Evolutionary conservation across 2,329 filamentous ascomycete species (phyloP).

Genomic region (Cordyceps javanica): DNA sequence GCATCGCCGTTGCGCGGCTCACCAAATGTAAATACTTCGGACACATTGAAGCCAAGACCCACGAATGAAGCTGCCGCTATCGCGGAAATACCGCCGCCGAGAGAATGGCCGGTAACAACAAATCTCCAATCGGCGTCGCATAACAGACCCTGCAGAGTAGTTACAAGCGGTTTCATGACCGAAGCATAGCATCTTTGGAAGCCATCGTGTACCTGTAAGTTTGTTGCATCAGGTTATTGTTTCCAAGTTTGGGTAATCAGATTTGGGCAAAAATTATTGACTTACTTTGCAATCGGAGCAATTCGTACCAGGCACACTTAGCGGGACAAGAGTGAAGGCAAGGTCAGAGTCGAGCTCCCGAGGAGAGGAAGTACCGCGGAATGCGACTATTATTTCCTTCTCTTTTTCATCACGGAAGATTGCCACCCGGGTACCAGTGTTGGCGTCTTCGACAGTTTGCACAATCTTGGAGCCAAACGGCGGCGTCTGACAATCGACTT

Average conservation of each 20-base stretch:
- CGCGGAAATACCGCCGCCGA: slow-evolving; percentile 1
- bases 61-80: background rate
- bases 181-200: slow-evolving; percentile 3
- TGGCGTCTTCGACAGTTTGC: slow-evolving; percentile 28
- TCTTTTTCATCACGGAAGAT: slow-evolving; percentile 8
- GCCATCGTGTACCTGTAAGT: background rate
- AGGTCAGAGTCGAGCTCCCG: slow-evolving; percentile 5
- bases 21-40: slow-evolving; percentile 1
- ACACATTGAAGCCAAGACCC: background rate
- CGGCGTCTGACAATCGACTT: slow-evolving; percentile 36
- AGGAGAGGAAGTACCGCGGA: slow-evolving; percentile 40
- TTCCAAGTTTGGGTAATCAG: too few species aligned
- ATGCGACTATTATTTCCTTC: slow-evolving; percentile 46
- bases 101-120: slow-evolving; percentile 7
- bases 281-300: slow-evolving; percentile 8
- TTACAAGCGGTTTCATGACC: background rate
- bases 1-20: slow-evolving; percentile 9
- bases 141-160: background rate
- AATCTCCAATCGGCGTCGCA: slow-evolving; percentile 1
- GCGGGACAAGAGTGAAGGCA: background rate
- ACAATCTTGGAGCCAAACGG: slow-evolving; percentile 16
- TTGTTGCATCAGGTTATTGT: too few species aligned
- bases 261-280: background rate
- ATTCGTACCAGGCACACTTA: background rate
- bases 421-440: slow-evolving; percentile 14